phyloP scores from a whole-genome alignment of 176 grass and related monocot species.

The Carex cristatella region DNA sequence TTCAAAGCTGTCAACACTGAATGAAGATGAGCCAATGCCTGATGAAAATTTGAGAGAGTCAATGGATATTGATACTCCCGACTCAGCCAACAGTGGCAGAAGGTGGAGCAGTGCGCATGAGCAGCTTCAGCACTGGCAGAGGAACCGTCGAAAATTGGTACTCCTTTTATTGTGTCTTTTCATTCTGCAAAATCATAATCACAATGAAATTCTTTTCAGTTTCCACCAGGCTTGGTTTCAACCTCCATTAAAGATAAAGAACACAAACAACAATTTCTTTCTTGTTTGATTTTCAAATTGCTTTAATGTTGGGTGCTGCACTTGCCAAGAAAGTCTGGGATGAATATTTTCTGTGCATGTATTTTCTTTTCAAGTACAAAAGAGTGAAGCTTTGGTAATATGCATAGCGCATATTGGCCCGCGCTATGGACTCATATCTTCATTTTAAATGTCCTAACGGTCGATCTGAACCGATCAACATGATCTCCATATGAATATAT shows the following conservation, averaged over 20 bases:
- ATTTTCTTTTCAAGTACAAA: neutral
- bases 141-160: conserved; percentile 94
- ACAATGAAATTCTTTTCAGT: neutral
- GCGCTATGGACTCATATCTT: too few species aligned
- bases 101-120: conserved; percentile 89
- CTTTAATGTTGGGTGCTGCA: neutral
- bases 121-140: conserved; percentile 96
- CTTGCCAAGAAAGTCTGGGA: neutral
- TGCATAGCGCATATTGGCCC: too few species aligned
- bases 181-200: conserved; percentile 1
- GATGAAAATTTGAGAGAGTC: conserved; percentile 84
- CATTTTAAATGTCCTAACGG: too few species aligned
- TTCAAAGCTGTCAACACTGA: conserved; percentile 83
- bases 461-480: too few species aligned
- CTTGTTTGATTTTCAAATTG: neutral
- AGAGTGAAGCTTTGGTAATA: too few species aligned
- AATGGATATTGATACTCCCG: conserved; percentile 76
- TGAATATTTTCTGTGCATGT: neutral
- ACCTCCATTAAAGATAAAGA: neutral
- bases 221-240: neutral
- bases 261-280: neutral
- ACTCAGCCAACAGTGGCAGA: conserved; percentile 58
- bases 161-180: conserved; percentile 2
- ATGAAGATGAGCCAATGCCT: conserved; percentile 85
- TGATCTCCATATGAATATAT: too few species aligned